phyloP scores from a whole-genome alignment of 2,329 filamentous ascomycete genomes.

The Lojkania enalia region DNA sequence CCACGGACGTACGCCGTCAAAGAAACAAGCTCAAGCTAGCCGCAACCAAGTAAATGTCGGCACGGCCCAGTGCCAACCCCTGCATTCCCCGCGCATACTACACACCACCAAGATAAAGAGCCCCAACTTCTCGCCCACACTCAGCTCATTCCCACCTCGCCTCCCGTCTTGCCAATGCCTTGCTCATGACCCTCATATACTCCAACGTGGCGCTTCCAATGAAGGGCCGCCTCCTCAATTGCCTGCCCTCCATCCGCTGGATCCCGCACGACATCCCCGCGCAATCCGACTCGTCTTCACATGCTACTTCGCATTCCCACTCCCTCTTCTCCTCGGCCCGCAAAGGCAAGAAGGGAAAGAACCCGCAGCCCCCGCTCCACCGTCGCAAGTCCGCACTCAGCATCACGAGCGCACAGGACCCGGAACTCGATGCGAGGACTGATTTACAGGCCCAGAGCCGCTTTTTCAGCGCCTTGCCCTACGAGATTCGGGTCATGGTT shows the following conservation, averaged over 20 bases:
- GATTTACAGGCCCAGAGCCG: constrained; percentile 30
- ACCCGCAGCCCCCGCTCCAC: constrained; percentile 5
- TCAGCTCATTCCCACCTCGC: too few species aligned
- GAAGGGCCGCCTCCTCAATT: constrained; percentile 10
- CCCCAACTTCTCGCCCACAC: too few species aligned
- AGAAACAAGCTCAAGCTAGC: too few species aligned
- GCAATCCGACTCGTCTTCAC: not conserved
- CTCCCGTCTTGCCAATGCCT: too few species aligned
- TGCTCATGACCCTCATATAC: too few species aligned
- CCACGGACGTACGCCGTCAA: too few species aligned
- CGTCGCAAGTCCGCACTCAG: constrained; percentile 29
- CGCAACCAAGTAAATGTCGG: too few species aligned
- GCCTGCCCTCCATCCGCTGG: constrained; percentile 31
- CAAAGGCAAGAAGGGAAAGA: constrained; percentile 4
- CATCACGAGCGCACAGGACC: constrained; percentile 21
- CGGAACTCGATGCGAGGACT: constrained; percentile 31
- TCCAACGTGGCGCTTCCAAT: too few species aligned
- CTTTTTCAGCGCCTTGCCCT: constrained; percentile 37
- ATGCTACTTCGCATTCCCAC: not conserved
- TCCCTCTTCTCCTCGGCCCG: not conserved
- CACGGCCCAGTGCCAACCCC: too few species aligned
- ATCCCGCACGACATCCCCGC: constrained; percentile 30
- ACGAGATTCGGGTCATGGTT: constrained; percentile 36
- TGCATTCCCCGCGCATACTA: too few species aligned
- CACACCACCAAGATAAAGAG: too few species aligned